A percentile compares a stretch with the other conserved stretches of the same genome.
phyloP scores from a whole-genome alignment of 2,329 filamentous ascomycete genomes.

The Metarhizium album region DNA sequence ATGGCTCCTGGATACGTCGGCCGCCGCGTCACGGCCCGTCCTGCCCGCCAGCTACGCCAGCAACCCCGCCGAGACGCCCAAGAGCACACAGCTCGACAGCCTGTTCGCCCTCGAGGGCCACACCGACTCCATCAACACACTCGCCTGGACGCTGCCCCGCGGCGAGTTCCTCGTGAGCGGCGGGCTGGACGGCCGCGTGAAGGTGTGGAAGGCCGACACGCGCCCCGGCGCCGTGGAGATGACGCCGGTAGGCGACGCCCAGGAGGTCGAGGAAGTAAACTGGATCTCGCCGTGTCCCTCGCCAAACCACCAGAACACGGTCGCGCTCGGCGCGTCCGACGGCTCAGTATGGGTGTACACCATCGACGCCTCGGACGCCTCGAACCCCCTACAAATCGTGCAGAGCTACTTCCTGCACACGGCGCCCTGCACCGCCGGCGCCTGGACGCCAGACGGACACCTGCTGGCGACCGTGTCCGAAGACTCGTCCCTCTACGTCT shows the following conservation, averaged over 20 bases:
- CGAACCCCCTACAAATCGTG: conserved; percentile 62
- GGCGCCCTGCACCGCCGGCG: conserved; percentile 72
- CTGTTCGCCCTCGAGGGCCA: conserved; percentile 79
- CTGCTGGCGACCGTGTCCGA: conserved; percentile 83
- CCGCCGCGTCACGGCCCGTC: conserved; percentile 52
- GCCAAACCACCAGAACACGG: conserved; percentile 59
- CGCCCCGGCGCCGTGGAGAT: conserved; percentile 36
- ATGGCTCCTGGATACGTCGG: conserved; percentile 70
- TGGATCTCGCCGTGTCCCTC: conserved; percentile 74
- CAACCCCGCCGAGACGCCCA: conserved; percentile 42
- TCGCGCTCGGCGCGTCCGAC: conserved; percentile 82
- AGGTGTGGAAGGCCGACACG: conserved; percentile 51
- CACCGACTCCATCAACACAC: conserved; percentile 78
- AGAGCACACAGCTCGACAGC: conserved; percentile 48
- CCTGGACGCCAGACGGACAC: conserved; percentile 81
- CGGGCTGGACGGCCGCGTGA: conserved; percentile 75
- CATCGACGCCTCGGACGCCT: conserved; percentile 55
- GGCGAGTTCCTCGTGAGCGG: conserved; percentile 82
- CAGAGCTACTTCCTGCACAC: conserved; percentile 92
- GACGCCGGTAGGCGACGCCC: conserved; percentile 61
- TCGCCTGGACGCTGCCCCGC: conserved; percentile 71
- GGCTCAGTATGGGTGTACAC: conserved; percentile 94
- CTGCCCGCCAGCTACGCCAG: conserved; percentile 68
- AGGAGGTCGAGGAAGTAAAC: conserved; percentile 92
- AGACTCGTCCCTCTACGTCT: conserved; percentile 81